Evolutionary conservation across 2,329 filamentous ascomycete genomes (phyloP), one percentile per base, ranked within the genome.

Genomic region (Phyllosticta capitalensis): DNA sequence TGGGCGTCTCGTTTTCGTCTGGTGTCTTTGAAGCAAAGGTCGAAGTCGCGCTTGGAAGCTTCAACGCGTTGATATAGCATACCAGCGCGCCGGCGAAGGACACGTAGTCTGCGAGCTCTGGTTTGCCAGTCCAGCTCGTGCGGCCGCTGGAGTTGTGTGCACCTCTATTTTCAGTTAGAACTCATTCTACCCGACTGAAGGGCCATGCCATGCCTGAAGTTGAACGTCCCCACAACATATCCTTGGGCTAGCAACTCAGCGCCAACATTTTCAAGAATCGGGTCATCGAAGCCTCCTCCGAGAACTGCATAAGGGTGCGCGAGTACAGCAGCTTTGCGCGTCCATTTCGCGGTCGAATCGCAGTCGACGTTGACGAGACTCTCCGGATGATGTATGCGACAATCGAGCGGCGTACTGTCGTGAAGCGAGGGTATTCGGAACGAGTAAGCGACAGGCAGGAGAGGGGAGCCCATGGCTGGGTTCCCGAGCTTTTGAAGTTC

Each of bases 291-390:
- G 71, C 79, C 85, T 5, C 92, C 94, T 4, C 94, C 94, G 56
- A 97, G 77, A 0, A 90, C 86, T 33, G 90, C 90, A 69, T 97
- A 97, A 0, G 94, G 92, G 72, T 97, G 94, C 12, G 92, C 92
- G 48, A 97, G 76, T 3, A 96, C 78, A 0, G 85, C 84, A 3
- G 20, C 48, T 33, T 7, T 12, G 5, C 19, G 6, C 12, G 26
- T 3, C 21, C 17, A 7, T 24, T 26, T 20, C 21, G 19, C 2
- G 20, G 50, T 9, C 9, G 30, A 54, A 33, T 9, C 54, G 7
- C 17, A 52, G 20, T 19, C 54, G 21, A 20, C 19, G 33, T n/a
- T 19, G 28, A 57, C 22, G 5, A 48, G 19, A 14, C n/a, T 30
- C 2, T 14, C 20, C 10, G 55, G 54, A n/a, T 54, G 24, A 72